Evolutionary conservation across 1,139 yeast species (phyloP), one percentile per base, ranked within the genome.

Genomic region (Scheffersomyces cryptocercus): DNA sequence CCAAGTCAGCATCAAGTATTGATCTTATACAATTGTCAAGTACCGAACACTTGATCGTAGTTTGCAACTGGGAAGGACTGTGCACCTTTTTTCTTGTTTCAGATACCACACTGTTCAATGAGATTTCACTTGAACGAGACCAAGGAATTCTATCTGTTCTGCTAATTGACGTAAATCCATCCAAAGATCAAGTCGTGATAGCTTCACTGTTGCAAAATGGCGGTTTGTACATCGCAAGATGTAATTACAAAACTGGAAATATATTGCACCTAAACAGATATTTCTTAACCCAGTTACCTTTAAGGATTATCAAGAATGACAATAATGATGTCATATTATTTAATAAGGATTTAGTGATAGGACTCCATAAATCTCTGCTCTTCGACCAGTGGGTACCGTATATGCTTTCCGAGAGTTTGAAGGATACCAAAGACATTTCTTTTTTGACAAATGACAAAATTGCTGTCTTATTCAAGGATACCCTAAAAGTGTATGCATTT

Each of bases 281-380:
- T 20, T 20, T 20, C 7, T 20, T 20, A 5, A 14, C 35, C 7
- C 15, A 31, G 6, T 10, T 50, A 6, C 61, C 62, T 3, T 51
- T 45, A 16, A 53, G 44, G 29, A 44, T 58, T n/a, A 35, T 38
- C 9, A 54, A 45, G 32, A 43, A 37, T 16, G 11, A 24, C 6
- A 4, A 13, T 3, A 39, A 40, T 9, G 34, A 45, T 10, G 41
- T 50, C 4, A 24, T 56, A 2, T 36, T 56, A 34, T 55, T 46
- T 46, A 56, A 53, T 38, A 43, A 41, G 34, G 44, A 41, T 1
- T 15, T 36, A 7, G 35, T 55, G 10, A 45, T 35, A 38, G 50
- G 47, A 2, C 12, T 51, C 8, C 37, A 28, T 12, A 38, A 37
- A 16, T 47, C 46, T 28, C 11, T 29, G 11, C 35, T 15, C 15